Evolutionary conservation across 768 basidiomycete genomes (phyloP), one percentile per base, ranked within the genome.

Genomic region (Suillus discolor): DNA sequence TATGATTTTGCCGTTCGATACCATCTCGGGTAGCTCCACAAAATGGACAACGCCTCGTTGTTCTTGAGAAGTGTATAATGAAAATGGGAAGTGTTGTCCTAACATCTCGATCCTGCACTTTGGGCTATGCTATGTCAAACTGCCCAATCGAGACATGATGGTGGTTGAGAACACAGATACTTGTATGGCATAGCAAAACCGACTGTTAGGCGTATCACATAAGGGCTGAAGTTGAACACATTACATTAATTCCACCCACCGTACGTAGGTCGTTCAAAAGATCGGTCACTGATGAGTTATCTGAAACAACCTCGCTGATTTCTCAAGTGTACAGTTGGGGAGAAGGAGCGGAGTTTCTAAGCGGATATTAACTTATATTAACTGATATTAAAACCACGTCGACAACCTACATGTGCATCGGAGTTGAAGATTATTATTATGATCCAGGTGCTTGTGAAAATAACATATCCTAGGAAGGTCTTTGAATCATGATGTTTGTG

Each of bases 291-390:
- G n/a, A 57, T 16, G n/a, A 36, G 55, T 39, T 39, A 39, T 57
- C 34, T 39, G n/a, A 23, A 36, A 25, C 16, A n/a, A 16, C 23
- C 54, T 57, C 4, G 3, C 34, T 57, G 31, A 6, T 23, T 23
- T 57, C 38, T 57, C 38, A 38, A 60, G 57, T 25, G 57, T 23
- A n/a, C 36, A 12, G 3, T 28, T 39, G 16, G 25, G 39, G 16
- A 18, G 39, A 41, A 60, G 59, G 25, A 41, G 15, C 59, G 59
- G 39, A 2, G 7, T 60, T 60, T 60, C 41, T 44, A 42, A 41
- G 41, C 59, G 59, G 59, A 42, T 25, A 59, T 59, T 59, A 59
- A 59, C 16, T 8, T 25, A 25, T 60, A 60, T 39, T 59, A 25
- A 59, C 38, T 28, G 23, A 12, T 28, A 42, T 41, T 60, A 44